Percentiles rank a stretch among this genome's conserved stretches.
phyloP scores from a whole-genome alignment of 192 early-diverging fungal genomes.

The Coemansia sp. region DNA sequence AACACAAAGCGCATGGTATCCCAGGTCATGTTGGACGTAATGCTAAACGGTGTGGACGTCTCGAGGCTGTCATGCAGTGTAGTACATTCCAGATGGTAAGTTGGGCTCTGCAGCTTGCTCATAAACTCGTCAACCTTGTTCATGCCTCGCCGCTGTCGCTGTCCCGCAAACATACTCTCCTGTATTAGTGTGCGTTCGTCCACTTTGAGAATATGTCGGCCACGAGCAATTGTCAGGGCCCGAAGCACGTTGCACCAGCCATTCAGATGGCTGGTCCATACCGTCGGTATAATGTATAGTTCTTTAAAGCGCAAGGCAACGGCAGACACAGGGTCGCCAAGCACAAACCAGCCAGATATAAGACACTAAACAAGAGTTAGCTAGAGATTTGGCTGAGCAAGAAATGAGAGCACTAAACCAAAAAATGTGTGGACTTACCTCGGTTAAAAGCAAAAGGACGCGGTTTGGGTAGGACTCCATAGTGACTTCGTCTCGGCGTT shows the following conservation, averaged over 20 bases:
- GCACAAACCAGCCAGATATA: slow-evolving; percentile 27
- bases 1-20: slow-evolving; percentile 36
- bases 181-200: slow-evolving; percentile 49
- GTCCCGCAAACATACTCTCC: slow-evolving; percentile 52
- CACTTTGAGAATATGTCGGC: slow-evolving; percentile 36
- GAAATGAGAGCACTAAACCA: too few species aligned
- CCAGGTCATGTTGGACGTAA: slow-evolving; percentile 40
- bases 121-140: slow-evolving; percentile 44
- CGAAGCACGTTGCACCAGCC: slow-evolving; percentile 48
- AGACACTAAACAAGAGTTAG: slow-evolving; percentile 28
- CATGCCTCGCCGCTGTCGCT: slow-evolving; percentile 38
- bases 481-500: slow-evolving; percentile 14
- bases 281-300: slow-evolving; percentile 21
- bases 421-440: slow-evolving; percentile 18
- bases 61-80: slow-evolving; percentile 12
- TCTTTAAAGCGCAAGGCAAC: slow-evolving; percentile 13
- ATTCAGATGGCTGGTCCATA: slow-evolving; percentile 39
- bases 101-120: slow-evolving; percentile 14
- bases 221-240: slow-evolving; percentile 42
- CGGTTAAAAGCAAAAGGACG: slow-evolving; percentile 32
- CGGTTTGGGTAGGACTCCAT: slow-evolving; percentile 28
- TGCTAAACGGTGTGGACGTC: slow-evolving; percentile 36
- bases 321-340: slow-evolving; percentile 7
- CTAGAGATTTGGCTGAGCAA: neutral
- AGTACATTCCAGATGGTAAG: slow-evolving; percentile 14